Evolutionary conservation across 768 basidiomycete species (phyloP), one percentile per base, ranked within the genome.

Genomic region (Paxillus rubicundulus): DNA sequence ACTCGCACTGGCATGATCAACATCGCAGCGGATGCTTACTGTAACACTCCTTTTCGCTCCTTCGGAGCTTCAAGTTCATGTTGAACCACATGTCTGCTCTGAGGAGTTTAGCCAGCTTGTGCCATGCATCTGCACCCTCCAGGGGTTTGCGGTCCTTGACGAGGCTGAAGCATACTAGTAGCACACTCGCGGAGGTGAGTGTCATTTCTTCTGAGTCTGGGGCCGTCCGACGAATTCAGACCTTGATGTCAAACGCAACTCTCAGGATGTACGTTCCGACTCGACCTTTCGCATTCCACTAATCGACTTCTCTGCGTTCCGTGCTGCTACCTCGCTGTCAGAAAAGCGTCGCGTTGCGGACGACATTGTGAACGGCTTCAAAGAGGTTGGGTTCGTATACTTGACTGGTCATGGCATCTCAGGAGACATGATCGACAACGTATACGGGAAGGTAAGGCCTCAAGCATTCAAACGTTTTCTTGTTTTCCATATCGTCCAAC

Each of bases 311-410:
- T 74, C 80, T 59, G 83, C 80, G 50, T 91, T 86, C 64, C 76
- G 79, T 49, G 61, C 71, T 18, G 76, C 82, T 1, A 61, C 70
- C n/a, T 77, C 82, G 0, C 45, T 62, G 2, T 68, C 72, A 13
- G 84, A 88, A 61, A 87, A 82, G 70, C 77, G 79, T 53, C 64
- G 74, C 6, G 79, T 83, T 0, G 89, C 92, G 3, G 72, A 79
- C 41, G 78, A 84, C 56, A 78, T 94, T 33, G 88, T 83, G 33
- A 77, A 78, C 36, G 92, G 87, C 0, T 89, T 91, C 74, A 91
- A 85, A 61, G 79, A 86, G 50, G 84, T 84, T 50, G 88, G 90
- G 1, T 93, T 93, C 61, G 76, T 92, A 41, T 93, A 93, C 67
- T 72, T 94, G 34, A 74, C 75, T 20, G 81, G 82, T 37, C 88